phyloP scores from a whole-genome alignment of 345 rosid genomes.

The Syzygium oleosum region DNA sequence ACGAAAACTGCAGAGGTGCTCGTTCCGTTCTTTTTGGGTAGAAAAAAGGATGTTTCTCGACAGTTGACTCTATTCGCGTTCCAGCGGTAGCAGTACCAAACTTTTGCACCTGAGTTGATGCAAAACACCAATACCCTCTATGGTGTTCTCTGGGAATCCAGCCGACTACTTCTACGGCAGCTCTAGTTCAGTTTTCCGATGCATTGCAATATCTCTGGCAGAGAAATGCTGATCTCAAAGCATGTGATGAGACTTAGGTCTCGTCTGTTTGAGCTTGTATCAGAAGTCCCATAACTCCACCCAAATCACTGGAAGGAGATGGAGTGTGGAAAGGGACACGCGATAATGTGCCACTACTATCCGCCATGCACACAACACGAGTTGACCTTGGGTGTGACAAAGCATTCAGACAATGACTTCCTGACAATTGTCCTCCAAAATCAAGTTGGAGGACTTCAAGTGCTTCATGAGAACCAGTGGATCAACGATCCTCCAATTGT shows the following conservation, averaged over 20 bases:
- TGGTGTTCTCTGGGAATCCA: background rate
- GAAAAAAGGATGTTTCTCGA: background rate
- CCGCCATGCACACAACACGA: slow-evolving; percentile 49
- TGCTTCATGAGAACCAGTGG: slow-evolving; percentile 32
- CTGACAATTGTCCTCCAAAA: slow-evolving; percentile 42
- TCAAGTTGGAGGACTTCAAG: slow-evolving; percentile 50
- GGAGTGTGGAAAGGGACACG: slow-evolving; percentile 20
- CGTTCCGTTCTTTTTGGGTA: background rate
- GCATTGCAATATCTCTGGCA: background rate
- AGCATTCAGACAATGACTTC: slow-evolving; percentile 31
- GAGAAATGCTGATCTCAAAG: slow-evolving; percentile 23
- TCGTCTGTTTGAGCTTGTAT: slow-evolving; percentile 23
- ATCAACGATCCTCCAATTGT: slow-evolving; percentile 20
- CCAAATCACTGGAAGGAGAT: slow-evolving; percentile 15
- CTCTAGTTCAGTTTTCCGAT: background rate
- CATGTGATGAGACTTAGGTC: slow-evolving; percentile 10
- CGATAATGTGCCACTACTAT: slow-evolving; percentile 29
- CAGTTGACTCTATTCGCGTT: background rate
- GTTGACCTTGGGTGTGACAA: slow-evolving; percentile 33
- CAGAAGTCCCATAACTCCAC: slow-evolving; percentile 35
- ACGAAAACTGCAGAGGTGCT: background rate
- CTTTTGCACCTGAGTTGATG: background rate
- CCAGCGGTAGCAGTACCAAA: background rate
- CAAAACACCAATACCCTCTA: background rate
- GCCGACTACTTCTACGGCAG: background rate